A percentile compares a stretch with the other conserved stretches of the same genome.
These are phyloP conservation scores for Auricularia cornea DNA, from an alignment of 768 basidiomycete genomes.

Conservation along the genomic window DNA sequence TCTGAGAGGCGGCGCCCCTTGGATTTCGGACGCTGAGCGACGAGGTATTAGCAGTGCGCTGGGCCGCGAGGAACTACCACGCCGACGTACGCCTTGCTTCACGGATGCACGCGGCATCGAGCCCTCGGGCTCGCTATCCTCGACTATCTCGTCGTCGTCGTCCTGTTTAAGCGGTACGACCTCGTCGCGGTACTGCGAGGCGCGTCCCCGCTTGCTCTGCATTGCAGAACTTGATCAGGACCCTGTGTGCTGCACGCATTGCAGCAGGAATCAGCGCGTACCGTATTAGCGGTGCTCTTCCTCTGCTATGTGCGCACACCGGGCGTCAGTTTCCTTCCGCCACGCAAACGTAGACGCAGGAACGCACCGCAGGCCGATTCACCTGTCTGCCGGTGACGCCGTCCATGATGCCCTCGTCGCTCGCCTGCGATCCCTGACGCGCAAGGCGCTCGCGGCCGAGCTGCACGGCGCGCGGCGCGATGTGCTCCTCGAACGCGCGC, in stretches of 20 bases:
- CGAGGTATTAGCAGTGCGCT: background rate
- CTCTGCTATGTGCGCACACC: background rate
- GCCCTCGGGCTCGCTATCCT: constrained; percentile 51
- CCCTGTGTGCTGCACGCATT: no score
- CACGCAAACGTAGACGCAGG: background rate
- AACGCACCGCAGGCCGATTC: constrained; percentile 12
- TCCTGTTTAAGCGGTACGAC: background rate
- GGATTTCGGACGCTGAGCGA: background rate
- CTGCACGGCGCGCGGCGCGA: constrained; percentile 49
- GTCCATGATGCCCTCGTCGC: constrained; percentile 76
- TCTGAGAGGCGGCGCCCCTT: background rate
- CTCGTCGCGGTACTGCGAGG: background rate
- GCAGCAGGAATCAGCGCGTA: no score
- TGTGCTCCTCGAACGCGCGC: constrained; percentile 67
- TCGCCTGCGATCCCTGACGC: constrained; percentile 61
- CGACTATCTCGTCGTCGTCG: background rate
- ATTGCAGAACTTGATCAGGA: background rate
- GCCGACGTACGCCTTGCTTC: background rate
- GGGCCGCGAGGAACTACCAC: background rate
- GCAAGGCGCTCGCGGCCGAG: constrained; percentile 57
- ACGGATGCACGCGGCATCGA: background rate
- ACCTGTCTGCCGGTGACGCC: constrained; percentile 73
- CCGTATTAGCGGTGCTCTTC: background rate
- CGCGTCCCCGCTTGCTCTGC: background rate
- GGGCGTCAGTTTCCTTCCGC: background rate